phyloP scores from a whole-genome alignment of 345 rosid genomes.

The Mercurialis annua region DNA sequence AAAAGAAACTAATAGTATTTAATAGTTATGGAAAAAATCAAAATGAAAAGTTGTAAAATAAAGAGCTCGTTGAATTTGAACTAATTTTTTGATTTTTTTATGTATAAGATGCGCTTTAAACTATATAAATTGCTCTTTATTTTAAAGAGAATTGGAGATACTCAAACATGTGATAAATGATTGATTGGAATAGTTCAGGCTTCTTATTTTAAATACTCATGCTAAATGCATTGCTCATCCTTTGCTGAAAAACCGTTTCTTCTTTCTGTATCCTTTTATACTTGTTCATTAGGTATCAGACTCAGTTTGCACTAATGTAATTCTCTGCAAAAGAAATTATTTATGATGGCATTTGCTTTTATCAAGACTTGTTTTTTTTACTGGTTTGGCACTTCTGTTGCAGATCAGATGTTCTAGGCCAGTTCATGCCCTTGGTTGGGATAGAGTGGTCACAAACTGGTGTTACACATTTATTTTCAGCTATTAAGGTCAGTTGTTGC shows the following conservation, averaged over 20 bases:
- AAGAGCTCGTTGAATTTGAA: too few species aligned
- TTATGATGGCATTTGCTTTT: neutral
- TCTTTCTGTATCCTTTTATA: neutral
- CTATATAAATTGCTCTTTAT: too few species aligned
- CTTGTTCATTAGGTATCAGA: constrained; percentile 8
- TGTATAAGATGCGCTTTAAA: too few species aligned
- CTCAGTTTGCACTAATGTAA: constrained; percentile 11
- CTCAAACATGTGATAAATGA: neutral
- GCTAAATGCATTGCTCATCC: neutral
- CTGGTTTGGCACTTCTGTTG: constrained; percentile 14
- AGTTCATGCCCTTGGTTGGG: constrained; percentile 97
- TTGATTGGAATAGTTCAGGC: neutral
- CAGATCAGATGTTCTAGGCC: constrained; percentile 97
- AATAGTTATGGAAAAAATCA: too few species aligned
- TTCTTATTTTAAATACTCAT: neutral
- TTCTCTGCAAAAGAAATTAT: neutral
- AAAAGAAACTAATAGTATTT: too few species aligned
- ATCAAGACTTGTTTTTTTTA: constrained; percentile 7
- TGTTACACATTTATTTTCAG: constrained; percentile 84
- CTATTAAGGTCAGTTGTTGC: constrained; percentile 67
- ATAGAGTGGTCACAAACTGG: constrained; percentile 95
- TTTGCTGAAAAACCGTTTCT: neutral
- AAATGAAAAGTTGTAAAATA: too few species aligned
- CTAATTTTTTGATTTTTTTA: too few species aligned
- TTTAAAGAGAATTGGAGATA: too few species aligned